Evolutionary conservation across 129 eudicot species (phyloP), one percentile per base, ranked within the genome.

Genomic region (Lonicera japonica): DNA sequence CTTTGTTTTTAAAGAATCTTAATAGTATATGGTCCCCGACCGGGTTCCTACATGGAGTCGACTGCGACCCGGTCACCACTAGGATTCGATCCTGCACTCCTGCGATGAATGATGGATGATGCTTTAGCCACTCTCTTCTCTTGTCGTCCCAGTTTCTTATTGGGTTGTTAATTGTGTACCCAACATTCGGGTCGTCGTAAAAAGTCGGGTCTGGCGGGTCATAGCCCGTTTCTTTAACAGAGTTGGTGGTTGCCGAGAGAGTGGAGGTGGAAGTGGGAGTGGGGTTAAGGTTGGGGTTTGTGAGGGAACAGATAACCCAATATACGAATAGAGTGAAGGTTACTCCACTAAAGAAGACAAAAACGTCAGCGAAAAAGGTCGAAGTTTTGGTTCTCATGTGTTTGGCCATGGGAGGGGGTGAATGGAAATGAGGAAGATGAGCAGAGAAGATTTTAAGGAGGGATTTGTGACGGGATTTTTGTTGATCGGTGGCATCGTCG

Each of bases 1-100:
- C 96, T 69, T 91, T 91, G 70, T 91, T 91, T 83, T 91, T 91
- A 54, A 84, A 87, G 36, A 91, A 70, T 58, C 86, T 68, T 17
- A 91, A 56, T 9, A 87, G 58, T 3, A 84, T 38, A 62, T 84
- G 82, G 34, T 91, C 98, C 0, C 98, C 98, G 24, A 77, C 69
- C 11, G 90, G 86, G 68, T 84, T 87, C 54, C 48, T 62, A 51
- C 98, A 91, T 54, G 94, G 95, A 23, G 56, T 71, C 25, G 98
- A 57, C 70, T 91, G 96, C 1, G 98, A 91, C n/a, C 98, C 96
- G 21, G 98, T 61, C 11, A 91, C 68, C 54, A 91, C 48, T 0
- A 91, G 6, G 2, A 91, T 70, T 64, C 95, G 80, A 8, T 76
- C 70, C 14, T 54, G 75, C 10, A 61, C 71, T 23, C 85, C 83